A percentile compares a stretch with the other conserved stretches of the same genome.
phyloP scores from a whole-genome alignment of 495 filamentous ascomycete species.

The Trichoderma reesei region DNA sequence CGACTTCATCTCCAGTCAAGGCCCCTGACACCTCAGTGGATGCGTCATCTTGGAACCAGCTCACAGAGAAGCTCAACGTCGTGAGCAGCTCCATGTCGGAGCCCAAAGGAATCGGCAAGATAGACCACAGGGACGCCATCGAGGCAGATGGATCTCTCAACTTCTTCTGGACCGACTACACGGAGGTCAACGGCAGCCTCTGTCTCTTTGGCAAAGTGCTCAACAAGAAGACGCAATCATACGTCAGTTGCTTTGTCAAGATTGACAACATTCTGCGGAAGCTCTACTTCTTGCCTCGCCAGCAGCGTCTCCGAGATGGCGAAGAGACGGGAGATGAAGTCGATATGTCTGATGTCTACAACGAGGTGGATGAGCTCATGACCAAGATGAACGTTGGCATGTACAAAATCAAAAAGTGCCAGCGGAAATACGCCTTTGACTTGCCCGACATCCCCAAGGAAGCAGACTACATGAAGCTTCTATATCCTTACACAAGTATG shows the following conservation, averaged over 20 bases:
- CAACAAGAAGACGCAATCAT: conserved; percentile 69
- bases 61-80: conserved; percentile 79
- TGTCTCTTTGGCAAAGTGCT: conserved; percentile 95
- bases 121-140: conserved; percentile 67
- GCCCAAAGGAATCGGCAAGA: conserved; percentile 58
- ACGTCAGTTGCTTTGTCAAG: conserved; percentile 90
- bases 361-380: conserved; percentile 81
- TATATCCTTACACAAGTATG: conserved; percentile 74
- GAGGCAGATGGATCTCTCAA: conserved; percentile 85
- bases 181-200: conserved; percentile 82
- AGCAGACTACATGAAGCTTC: conserved; percentile 80
- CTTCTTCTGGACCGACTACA: conserved; percentile 97
- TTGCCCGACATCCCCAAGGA: conserved; percentile 79
- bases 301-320: conserved; percentile 47
- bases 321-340: conserved; percentile 70
- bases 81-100: conserved; percentile 55
- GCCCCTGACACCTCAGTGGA: conserved; percentile 49
- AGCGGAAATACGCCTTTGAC: conserved; percentile 92
- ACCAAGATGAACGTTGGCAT: conserved; percentile 67
- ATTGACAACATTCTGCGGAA: conserved; percentile 91
- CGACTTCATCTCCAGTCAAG: conserved; percentile 66
- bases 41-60: conserved; percentile 80
- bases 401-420: conserved; percentile 87
- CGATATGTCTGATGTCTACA: conserved; percentile 79
- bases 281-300: conserved; percentile 82